These are phyloP conservation scores for Nannochloris sp. DNA, from an alignment of 139 green algal species.

Conservation along the genomic window DNA sequence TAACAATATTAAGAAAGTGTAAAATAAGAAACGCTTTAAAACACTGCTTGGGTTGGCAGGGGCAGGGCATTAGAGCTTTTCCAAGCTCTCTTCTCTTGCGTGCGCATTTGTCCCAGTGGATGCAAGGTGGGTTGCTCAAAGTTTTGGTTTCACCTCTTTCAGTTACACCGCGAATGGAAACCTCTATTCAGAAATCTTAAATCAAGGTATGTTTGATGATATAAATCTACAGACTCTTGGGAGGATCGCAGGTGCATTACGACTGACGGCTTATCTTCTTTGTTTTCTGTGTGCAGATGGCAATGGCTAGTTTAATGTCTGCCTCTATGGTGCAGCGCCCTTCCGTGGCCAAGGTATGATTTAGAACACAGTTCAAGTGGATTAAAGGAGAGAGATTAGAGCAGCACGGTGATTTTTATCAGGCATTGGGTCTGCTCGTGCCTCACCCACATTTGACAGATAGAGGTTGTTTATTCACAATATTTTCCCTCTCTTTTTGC, in stretches of 20 bases:
- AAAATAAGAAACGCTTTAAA: no score
- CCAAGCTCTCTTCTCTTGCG: no score
- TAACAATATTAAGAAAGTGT: no score
- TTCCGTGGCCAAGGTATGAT: slow-evolving; percentile 5
- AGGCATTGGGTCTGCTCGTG: no score
- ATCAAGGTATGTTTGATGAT: background rate
- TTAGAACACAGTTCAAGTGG: background rate
- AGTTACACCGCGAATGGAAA: background rate
- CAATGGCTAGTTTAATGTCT: background rate
- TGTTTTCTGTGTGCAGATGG: background rate
- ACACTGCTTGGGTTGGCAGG: no score
- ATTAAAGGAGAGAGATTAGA: background rate
- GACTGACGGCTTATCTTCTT: background rate
- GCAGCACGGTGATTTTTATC: background rate
- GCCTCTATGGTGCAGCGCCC: slow-evolving; percentile 2
- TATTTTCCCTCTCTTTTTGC: background rate
- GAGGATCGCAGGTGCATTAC: background rate
- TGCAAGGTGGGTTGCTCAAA: no score
- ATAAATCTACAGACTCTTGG: background rate
- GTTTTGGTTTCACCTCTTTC: background rate
- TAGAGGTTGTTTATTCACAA: background rate
- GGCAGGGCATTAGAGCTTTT: no score
- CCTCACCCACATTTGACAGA: background rate
- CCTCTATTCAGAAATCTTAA: background rate
- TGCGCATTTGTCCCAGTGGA: no score